Conservation (phyloP, 306 rosid species). For the Cucumis melo region DNA sequence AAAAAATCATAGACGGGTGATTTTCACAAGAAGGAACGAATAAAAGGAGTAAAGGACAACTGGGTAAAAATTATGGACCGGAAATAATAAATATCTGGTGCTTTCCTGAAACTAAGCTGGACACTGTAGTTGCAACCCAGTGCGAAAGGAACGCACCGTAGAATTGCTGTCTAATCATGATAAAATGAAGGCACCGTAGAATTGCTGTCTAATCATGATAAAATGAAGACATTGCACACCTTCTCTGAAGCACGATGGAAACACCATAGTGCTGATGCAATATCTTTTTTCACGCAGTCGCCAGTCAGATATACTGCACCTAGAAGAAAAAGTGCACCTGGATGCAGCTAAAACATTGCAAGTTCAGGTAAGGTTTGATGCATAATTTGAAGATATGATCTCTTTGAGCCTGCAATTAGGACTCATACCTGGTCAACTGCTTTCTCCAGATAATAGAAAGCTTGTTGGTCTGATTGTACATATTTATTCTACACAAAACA, state of each 20-base stretch:
- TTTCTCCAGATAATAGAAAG: conserved; percentile 84
- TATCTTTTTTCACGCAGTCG: conserved; percentile 68
- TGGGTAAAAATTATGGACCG: background rate
- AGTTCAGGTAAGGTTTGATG: conserved; percentile 25
- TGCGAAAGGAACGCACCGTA: background rate
- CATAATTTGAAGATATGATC: conserved; percentile 6
- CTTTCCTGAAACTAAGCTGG: background rate
- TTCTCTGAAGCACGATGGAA: conserved; percentile 85
- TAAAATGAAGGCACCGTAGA: background rate
- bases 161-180: background rate
- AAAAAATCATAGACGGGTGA: background rate
- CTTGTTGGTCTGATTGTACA: conserved; percentile 81
- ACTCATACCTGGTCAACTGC: conserved; percentile 78
- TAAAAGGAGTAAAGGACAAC: background rate
- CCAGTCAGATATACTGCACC: conserved; percentile 84
- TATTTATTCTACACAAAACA: conserved; percentile 42
- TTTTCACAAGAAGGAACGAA: background rate
- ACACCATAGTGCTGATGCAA: conserved; percentile 77
- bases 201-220: background rate
- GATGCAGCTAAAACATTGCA: conserved; percentile 57
- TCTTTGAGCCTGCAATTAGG: conserved; percentile 9
- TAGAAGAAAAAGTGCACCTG: conserved; percentile 88
- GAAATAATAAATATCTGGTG: background rate
- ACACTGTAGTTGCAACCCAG: background rate
- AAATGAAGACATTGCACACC: conserved; percentile 26